Evolutionary conservation across 192 early-diverging fungal genomes (phyloP), one percentile per base, ranked within the genome.

Genomic region (Obelidium mucronatum): DNA sequence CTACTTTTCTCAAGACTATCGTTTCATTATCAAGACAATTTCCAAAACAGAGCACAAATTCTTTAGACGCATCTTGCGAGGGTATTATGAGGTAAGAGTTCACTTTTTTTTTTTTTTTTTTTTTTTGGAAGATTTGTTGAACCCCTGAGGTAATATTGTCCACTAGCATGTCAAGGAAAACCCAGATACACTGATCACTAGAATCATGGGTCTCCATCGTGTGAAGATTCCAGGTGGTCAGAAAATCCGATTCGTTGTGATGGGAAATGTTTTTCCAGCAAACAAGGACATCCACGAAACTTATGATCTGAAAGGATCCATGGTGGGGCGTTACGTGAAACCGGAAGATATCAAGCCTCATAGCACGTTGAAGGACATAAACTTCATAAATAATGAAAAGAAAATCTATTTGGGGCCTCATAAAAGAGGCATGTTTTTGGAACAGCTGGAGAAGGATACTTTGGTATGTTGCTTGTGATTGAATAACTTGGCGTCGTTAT

Each of bases 11-110:
- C 91, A 94, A 68, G 98, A 99, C 88, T 97, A 96, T 82, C 91
- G 96, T 17, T 98, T 95, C 82, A 99, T 99, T 76, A 99, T 99
- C 88, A 99, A 99, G 77, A 98, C 97, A 1, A 95, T 98, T 74
- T 94, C 96, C 80, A 92, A 93, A 77, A 86, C 93, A 2, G 97
- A 99, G 78, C 96, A 99, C 84, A 94, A 95, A 82, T 96, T 96
- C 76, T 91, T 98, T 89, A 85, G 92, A 40, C 89, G 90, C 67
- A 93, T 97, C 58, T 84, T 99, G 66, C 88, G 87, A 56, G 81
- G 94, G 56, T 99, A 99, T 83, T 94, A 95, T 79, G 90, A 94
- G 80, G 91, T 90, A 79, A 69, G 67, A 60, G 30, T 2, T 34
- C 58, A 48, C 19, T n/a, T n/a, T n/a, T n/a, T n/a, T n/a, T n/a